A percentile compares a stretch with the other conserved stretches of the same genome.
Conservation (phyloP, 345 rosid genomes). For the Theobroma cacao region DNA sequence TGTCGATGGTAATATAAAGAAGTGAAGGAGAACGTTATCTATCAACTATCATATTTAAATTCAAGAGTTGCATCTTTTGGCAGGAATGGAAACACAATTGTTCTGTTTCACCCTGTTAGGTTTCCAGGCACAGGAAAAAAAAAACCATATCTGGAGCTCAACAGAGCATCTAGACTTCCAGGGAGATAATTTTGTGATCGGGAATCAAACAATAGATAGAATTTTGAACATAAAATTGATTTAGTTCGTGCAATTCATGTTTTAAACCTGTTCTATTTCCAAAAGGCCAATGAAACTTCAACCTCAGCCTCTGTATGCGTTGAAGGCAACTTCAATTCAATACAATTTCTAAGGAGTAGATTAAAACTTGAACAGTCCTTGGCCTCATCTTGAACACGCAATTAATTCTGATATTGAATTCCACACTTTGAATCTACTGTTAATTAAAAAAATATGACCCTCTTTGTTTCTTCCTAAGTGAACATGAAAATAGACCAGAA, state of each 20-base stretch:
- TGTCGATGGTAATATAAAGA: background rate
- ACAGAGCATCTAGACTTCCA: background rate
- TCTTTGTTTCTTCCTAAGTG: background rate
- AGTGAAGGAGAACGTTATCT: background rate
- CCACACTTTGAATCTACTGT: background rate
- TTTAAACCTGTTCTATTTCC: background rate
- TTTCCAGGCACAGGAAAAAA: background rate
- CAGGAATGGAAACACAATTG: background rate
- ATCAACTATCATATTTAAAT: background rate
- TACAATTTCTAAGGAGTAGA: background rate
- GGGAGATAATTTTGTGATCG: background rate
- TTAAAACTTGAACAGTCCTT: background rate
- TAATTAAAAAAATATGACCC: too few relatives aligned
- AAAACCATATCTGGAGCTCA: background rate
- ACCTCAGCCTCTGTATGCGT: too few relatives aligned
- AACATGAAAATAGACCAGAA: background rate
- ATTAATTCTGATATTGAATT: background rate
- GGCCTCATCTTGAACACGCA: background rate
- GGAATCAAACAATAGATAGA: background rate
- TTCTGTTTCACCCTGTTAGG: background rate
- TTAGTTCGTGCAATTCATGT: too few relatives aligned
- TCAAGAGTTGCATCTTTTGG: background rate
- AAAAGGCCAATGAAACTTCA: background rate
- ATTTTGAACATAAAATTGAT: background rate
- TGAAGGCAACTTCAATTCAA: background rate